A percentile compares a stretch with the other conserved stretches of the same genome.
Evolutionary conservation across 1,139 yeast genomes (phyloP).

Genomic region (Candida neerlandica): DNA sequence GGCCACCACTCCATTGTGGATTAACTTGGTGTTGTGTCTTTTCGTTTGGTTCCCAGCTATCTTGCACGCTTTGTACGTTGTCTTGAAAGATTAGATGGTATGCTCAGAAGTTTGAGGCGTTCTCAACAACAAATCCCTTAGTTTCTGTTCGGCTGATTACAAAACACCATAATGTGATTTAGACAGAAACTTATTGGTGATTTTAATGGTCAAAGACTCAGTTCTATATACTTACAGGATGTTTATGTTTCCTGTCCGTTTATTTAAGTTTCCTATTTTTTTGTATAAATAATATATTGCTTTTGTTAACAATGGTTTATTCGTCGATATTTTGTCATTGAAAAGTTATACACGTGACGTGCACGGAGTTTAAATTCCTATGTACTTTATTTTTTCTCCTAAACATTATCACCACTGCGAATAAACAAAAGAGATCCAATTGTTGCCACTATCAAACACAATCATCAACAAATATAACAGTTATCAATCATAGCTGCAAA

Average conservation of each 20-base stretch:
- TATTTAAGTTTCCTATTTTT: not conserved
- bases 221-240: too few relatives aligned
- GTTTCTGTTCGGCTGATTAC: too few relatives aligned
- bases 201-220: too few relatives aligned
- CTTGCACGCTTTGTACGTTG: constrained; percentile 69
- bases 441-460: too few relatives aligned
- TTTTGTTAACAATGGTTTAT: not conserved
- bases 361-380: not conserved
- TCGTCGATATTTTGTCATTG: not conserved
- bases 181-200: too few relatives aligned
- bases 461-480: not conserved
- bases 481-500: not conserved
- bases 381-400: not conserved
- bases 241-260: not conserved
- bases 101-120: not conserved
- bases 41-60: constrained; percentile 78
- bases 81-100: constrained; percentile 33
- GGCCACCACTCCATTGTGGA: constrained; percentile 59
- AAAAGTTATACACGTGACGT: not conserved
- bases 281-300: not conserved
- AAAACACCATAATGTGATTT: too few relatives aligned
- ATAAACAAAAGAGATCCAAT: not conserved
- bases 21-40: constrained; percentile 62
- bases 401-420: not conserved
- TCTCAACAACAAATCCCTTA: too few relatives aligned